Base-by-base conservation (phyloP, 2,329 filamentous ascomycete genomes). In the Colletotrichum melonis region DNA sequence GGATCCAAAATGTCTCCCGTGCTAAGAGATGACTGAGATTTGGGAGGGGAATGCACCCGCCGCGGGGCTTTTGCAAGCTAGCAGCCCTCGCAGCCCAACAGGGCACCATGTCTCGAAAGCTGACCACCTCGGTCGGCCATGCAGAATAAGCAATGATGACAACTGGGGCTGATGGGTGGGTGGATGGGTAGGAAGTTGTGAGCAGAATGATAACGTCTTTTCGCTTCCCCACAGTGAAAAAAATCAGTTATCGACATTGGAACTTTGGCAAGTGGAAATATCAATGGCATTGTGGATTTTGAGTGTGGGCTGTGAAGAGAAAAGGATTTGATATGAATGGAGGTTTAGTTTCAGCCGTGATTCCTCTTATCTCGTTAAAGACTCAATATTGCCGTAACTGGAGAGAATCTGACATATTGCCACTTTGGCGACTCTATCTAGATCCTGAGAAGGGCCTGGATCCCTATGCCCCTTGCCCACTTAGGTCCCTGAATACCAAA, bases 141-240 rank as follows among this genome's bases (percentile, higher is more conserved):
- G 66, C 59, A 63, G 32, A 69, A 69, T 72, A 72, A 73, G 56
- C 62, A 71, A 73, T 58, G 62, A 62, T 46, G 67, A 58, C 24
- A 52, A 56, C 22, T 22, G 49, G 12, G 63, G 67, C 42, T 49
- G 24, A 7, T 28, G 22, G 59, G 55, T 32, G 24, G 19, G 42
- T 26, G 24, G 19, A 32, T 26, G 22, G 30, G 54, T 22, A 7
- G 26, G 30, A 2, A 14, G 16, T 54, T 22, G 38, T 16, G 30
- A 16, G 35, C 19, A 59, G 38, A 32, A 35, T n/a, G 16, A 19
- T 16, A 38, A 6, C 26, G 12, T 22, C 59, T 32, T 26, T 56
- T 35, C 19, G 6, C 11, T 52, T 35, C 26, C 38, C 26, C n/a
- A 62, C 6, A 22, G 19, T 46, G 42, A 19, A 9, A 5, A 46